Percentiles rank a stretch among this genome's conserved stretches.
phyloP scores from a whole-genome alignment of 495 filamentous ascomycete species.

The Penicillium mononematosum region DNA sequence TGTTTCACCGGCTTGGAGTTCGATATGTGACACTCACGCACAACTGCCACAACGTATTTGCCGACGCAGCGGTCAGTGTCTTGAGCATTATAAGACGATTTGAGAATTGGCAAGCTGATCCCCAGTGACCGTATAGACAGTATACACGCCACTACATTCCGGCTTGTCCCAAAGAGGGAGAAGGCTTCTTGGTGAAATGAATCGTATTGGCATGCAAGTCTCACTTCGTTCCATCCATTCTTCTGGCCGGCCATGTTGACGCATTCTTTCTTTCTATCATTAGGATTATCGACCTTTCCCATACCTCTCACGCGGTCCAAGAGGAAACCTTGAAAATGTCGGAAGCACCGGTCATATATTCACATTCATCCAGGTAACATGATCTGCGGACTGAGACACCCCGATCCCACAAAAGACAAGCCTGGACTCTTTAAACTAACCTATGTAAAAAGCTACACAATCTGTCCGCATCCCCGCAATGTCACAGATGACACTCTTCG shows the following conservation, averaged over 20 bases:
- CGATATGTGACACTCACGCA: slow-evolving; percentile 40
- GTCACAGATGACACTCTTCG: slow-evolving; percentile 54
- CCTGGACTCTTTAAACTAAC: not conserved
- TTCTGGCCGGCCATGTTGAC: too few relatives aligned
- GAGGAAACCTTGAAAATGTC: slow-evolving; percentile 59
- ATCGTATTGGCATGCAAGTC: slow-evolving; percentile 63
- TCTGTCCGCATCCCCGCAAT: slow-evolving; percentile 75
- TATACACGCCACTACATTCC: not conserved
- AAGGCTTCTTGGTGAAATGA: slow-evolving; percentile 59
- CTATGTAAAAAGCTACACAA: not conserved
- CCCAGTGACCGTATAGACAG: not conserved
- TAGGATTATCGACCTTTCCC: slow-evolving; percentile 68
- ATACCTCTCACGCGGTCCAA: slow-evolving; percentile 67
- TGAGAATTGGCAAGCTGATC: too few relatives aligned
- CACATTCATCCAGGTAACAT: slow-evolving; percentile 62
- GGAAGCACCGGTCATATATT: slow-evolving; percentile 71
- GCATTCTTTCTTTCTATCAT: too few relatives aligned
- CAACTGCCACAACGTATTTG: slow-evolving; percentile 39
- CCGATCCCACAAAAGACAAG: not conserved
- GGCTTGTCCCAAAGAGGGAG: not conserved
- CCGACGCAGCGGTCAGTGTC: slow-evolving; percentile 4
- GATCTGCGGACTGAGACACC: slow-evolving; percentile 16
- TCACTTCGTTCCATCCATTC: not conserved
- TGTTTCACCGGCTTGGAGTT: slow-evolving; percentile 35
- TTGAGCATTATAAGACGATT: too few relatives aligned